Conservation (phyloP, 1,284 basidiomycete genomes). For the Marasmius sp. region DNA sequence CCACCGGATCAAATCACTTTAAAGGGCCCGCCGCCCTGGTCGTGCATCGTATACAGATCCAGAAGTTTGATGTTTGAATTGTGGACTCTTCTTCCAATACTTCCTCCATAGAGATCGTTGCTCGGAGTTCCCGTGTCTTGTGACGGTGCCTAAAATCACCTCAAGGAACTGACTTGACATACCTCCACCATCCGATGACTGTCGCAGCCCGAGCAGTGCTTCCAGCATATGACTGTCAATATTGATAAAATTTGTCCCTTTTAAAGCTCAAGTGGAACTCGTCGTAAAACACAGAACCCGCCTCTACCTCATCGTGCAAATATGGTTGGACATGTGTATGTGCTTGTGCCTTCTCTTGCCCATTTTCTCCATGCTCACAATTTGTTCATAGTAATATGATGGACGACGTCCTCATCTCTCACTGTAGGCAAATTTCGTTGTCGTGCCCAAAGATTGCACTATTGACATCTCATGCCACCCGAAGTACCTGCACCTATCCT, state of each 20-base stretch:
- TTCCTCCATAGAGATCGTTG: too few relatives aligned
- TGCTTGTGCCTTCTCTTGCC: neutral
- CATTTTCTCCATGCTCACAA: neutral
- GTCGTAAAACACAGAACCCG: neutral
- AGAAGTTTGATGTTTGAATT: too few relatives aligned
- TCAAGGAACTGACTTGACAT: too few relatives aligned
- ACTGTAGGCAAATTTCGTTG: conserved; percentile 9
- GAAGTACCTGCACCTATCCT: conserved; percentile 16
- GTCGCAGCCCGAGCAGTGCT: too few relatives aligned
- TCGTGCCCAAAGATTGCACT: neutral
- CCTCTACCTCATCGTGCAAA: neutral
- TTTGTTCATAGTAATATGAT: conserved; percentile 18
- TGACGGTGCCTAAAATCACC: too few relatives aligned
- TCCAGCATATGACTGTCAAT: neutral
- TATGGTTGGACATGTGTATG: conserved; percentile 15
- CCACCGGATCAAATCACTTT: too few relatives aligned
- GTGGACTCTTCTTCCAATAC: too few relatives aligned
- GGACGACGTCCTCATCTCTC: conserved; percentile 22
- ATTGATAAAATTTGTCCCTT: neutral
- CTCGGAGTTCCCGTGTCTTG: too few relatives aligned
- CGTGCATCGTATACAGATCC: too few relatives aligned
- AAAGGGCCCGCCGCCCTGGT: too few relatives aligned
- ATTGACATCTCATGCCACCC: neutral
- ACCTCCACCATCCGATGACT: too few relatives aligned
- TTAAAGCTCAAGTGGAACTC: neutral